Evolutionary conservation across 1,284 basidiomycete species (phyloP), one percentile per base, ranked within the genome.

Genomic region (Macrocystidia cucumis): DNA sequence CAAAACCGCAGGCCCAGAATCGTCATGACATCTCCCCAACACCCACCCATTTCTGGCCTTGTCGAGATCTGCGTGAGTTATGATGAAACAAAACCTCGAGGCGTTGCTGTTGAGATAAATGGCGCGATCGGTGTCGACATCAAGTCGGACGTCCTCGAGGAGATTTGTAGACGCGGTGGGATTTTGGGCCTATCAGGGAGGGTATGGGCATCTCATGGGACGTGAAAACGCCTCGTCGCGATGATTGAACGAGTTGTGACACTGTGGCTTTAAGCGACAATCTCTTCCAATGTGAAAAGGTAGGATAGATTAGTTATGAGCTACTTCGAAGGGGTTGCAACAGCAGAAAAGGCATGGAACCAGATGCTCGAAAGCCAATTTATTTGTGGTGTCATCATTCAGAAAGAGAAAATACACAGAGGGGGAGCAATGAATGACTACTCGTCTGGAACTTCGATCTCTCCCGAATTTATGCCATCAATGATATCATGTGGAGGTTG

Each of bases 401-500:
- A n/a, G n/a, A n/a, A n/a, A n/a, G n/a, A n/a, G n/a, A n/a, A n/a
- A n/a, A 37, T 35, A 39, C 28, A 29, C 29, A 38, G 34, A 47
- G 29, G 51, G 47, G 40, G 20, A 25, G 36, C 25, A 41, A 41
- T 48, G 29, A 30, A 47, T 47, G 45, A 68, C 69, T 90, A 96
- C 80, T 93, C 91, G 49, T 90, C 87, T 45, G 92, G 91, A 47
- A 93, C 79, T 67, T 93, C 92, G 50, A 96, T 74, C 67, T 96
- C 91, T 44, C 93, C 96, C 51, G 83, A 82, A 72, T 95, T 83
- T 62, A 99, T 98, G 44, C 73, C 88, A 54, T 97, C 95, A 48
- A 98, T 98, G 59, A 98, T 60, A 59, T 96, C 91, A 67, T 98
- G 95, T 43, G 96, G 79, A 37, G 88, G 85, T 62, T 81, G 74